Base-by-base conservation (phyloP, 2,329 filamentous ascomycete genomes). In the Aquanectria penicillioides region DNA sequence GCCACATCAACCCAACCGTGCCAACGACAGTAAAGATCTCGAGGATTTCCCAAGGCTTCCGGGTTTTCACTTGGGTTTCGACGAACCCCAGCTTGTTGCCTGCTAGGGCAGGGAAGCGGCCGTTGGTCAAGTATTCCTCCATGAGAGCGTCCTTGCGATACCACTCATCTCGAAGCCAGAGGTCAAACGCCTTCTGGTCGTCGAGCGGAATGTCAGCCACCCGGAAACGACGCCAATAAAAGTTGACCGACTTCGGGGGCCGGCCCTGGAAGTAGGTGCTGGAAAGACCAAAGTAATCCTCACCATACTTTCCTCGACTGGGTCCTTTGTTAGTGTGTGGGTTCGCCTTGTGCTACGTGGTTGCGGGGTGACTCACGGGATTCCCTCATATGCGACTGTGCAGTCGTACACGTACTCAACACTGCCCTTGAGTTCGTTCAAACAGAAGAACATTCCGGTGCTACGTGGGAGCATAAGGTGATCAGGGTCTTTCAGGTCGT, bases 381-480 rank as follows among this genome's bases (percentile, higher is more conserved):
- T 86, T 12, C 95, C 94, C 76, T 97, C 94, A 72, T 99, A 99
- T 5, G 93, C 94, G 55, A 99, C 89, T 0, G 95, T 98, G 75
- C 94, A 97, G 76, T 97, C 93, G 69, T 97, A 97, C 1, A 97
- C 81, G 78, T 92, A 96, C 10, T 95, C 90, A 0, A 94, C 87
- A 0, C 89, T 89, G 8, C 84, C 86, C 67, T 86, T 86, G 12
- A 97, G 79, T 74, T 96, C 89, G 61, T 89, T 88, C 37, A 97
- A 77, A 67, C 91, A 94, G 71, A 93, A 96, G 64, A 86, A 90
- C 62, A 91, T 85, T 44, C 93, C 93, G 0, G 92, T 95, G 73
- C 91, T 93, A 49, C 93, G 83, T 1, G 93, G 93, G 2, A 96
- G 77, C 65, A 97, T 83, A 52, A 90, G 76, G 71, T 96, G 91